Conservation (phyloP, 2,329 filamentous ascomycete genomes). For the Alternaria gaisen region DNA sequence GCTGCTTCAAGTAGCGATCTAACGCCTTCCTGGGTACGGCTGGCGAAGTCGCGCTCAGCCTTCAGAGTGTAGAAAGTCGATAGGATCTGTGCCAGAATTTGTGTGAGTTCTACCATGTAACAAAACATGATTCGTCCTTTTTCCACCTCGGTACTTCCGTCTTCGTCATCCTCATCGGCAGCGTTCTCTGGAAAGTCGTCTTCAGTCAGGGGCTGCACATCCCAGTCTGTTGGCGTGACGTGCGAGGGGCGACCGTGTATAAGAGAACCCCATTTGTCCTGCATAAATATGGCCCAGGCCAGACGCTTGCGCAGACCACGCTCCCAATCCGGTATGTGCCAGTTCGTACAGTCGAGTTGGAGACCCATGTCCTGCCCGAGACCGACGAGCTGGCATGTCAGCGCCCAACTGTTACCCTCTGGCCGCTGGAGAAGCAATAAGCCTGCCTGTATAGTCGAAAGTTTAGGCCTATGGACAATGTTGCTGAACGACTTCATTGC, state of each 20-base stretch:
- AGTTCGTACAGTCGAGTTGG: slow-evolving; percentile 66
- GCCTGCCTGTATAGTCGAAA: slow-evolving; percentile 53
- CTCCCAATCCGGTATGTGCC: slow-evolving; percentile 71
- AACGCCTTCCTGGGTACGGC: slow-evolving; percentile 55
- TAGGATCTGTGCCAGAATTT: slow-evolving; percentile 61
- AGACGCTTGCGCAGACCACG: slow-evolving; percentile 67
- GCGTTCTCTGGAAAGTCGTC: slow-evolving; percentile 56
- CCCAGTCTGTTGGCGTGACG: slow-evolving; percentile 65
- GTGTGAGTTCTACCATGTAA: slow-evolving; percentile 62
- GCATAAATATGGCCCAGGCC: slow-evolving; percentile 72
- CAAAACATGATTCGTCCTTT: slow-evolving; percentile 56
- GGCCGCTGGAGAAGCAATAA: slow-evolving; percentile 50
- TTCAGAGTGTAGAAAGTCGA: slow-evolving; percentile 62
- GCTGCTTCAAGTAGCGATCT: slow-evolving; percentile 61
- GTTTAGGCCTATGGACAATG: slow-evolving; percentile 51
- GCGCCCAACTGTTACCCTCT: slow-evolving; percentile 43
- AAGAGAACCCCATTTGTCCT: slow-evolving; percentile 69
- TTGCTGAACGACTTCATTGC: slow-evolving; percentile 51
- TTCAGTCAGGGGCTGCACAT: slow-evolving; percentile 56
- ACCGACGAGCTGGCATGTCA: slow-evolving; percentile 50
- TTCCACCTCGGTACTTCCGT: slow-evolving; percentile 47
- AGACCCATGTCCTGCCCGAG: slow-evolving; percentile 53
- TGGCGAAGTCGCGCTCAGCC: slow-evolving; percentile 56
- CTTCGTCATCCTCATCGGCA: slow-evolving; percentile 45
- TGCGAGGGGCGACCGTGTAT: slow-evolving; percentile 67